A percentile compares a stretch with the other conserved stretches of the same genome.
These are phyloP conservation scores for Cicer pinnatifidum DNA, from an alignment of 306 rosid genomes.

Conservation along the genomic window DNA sequence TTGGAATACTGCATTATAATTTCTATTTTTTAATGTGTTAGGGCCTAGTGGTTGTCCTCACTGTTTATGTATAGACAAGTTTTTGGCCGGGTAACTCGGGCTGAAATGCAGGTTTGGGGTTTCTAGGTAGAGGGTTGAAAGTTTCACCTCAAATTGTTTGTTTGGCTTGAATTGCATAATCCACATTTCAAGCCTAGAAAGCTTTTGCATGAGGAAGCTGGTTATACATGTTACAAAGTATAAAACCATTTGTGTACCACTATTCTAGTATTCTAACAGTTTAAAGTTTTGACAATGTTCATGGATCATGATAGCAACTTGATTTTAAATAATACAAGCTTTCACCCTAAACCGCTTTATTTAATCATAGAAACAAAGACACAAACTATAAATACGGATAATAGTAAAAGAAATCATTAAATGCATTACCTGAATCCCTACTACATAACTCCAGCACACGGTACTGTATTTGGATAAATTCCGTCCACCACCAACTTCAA, in stretches of 20 bases:
- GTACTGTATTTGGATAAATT: slow-evolving; percentile 82
- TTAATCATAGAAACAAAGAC: slow-evolving; percentile 11
- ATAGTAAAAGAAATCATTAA: slow-evolving; percentile 14
- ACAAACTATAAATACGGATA: slow-evolving; percentile 25
- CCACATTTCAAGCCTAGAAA: not conserved
- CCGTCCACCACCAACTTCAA: slow-evolving; percentile 97
- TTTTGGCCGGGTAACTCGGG: not conserved
- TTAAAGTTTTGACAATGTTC: not conserved
- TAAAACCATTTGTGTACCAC: slow-evolving; percentile 1
- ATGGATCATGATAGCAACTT: slow-evolving; percentile 10
- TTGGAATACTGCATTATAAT: not conserved
- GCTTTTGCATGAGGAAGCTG: not conserved
- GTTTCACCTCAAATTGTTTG: not conserved
- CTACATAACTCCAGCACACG: slow-evolving; percentile 78
- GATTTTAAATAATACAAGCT: slow-evolving; percentile 11
- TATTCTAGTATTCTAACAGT: not conserved
- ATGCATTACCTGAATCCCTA: slow-evolving; percentile 83
- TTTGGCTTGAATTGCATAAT: not conserved
- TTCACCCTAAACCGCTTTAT: slow-evolving; percentile 21
- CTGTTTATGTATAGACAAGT: not conserved
- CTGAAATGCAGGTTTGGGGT: not conserved
- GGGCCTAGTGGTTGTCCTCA: not conserved
- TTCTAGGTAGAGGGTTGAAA: slow-evolving; percentile 5
- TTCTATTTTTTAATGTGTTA: not conserved
- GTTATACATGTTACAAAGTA: not conserved